These are phyloP conservation scores for Cetradonia linearis DNA, from an alignment of 495 filamentous ascomycete species.

Conservation along the genomic window DNA sequence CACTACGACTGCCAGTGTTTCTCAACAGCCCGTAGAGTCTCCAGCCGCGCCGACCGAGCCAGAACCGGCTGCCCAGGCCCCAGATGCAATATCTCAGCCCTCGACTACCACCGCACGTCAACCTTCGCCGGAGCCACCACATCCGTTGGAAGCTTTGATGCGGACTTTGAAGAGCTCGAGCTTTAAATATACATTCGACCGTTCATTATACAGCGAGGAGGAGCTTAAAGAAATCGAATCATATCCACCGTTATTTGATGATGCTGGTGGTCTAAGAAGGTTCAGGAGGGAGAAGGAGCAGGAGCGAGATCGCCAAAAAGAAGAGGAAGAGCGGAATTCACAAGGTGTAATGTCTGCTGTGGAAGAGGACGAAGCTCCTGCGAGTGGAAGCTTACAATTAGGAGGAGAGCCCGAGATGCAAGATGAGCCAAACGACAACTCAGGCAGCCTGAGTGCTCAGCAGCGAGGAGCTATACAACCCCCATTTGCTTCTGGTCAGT, in stretches of 20 bases:
- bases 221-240: conserved; percentile 47
- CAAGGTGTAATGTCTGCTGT: conserved; percentile 35
- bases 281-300: conserved; percentile 56
- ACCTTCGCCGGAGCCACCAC: conserved; percentile 23
- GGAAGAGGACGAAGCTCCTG: conserved; percentile 49
- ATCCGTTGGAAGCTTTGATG: conserved; percentile 38
- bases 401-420: conserved; percentile 81
- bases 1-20: conserved; percentile 50
- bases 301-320: conserved; percentile 51
- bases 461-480: conserved; percentile 56
- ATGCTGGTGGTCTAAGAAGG: conserved; percentile 64
- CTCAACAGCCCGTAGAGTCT: conserved; percentile 35
- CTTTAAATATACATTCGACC: conserved; percentile 53
- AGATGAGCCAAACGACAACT: conserved; percentile 39
- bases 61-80: conserved; percentile 23
- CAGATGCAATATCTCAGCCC: conserved; percentile 18
- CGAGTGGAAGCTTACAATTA: conserved; percentile 78
- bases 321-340: conserved; percentile 47
- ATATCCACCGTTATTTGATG: conserved; percentile 72
- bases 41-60: conserved; percentile 28
- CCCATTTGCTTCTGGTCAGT: conserved; percentile 48
- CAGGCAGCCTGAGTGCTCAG: conserved; percentile 39
- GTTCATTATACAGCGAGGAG: conserved; percentile 40
- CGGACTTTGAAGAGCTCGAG: conserved; percentile 46
- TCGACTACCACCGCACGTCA: background rate